Percentiles rank a stretch among this genome's conserved stretches.
Conservation (phyloP, 352 stramenopile species). For the Saprolegnia parasitica region DNA sequence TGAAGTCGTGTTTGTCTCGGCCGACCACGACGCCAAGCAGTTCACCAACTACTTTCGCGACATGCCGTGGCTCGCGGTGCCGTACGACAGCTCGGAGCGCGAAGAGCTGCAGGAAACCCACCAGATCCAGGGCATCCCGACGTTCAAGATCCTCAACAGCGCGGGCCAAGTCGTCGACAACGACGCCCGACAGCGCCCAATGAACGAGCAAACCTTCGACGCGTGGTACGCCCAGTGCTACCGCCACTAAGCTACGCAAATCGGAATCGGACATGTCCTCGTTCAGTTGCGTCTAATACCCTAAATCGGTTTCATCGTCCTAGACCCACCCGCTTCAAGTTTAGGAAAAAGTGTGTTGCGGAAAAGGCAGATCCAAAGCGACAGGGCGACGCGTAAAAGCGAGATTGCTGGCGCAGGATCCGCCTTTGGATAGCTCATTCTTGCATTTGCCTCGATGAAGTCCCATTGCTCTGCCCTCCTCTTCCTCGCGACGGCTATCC, state of each 20-base stretch:
- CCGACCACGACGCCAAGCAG: slow-evolving; percentile 58
- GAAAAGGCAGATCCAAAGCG: too few species aligned
- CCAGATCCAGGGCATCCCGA: slow-evolving; percentile 15
- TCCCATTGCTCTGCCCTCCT: too few species aligned
- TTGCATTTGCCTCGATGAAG: not conserved
- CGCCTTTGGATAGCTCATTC: too few species aligned
- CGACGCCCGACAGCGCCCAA: slow-evolving; percentile 16
- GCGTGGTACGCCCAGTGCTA: slow-evolving; percentile 19
- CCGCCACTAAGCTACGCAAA: slow-evolving; percentile 8
- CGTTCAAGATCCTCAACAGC: slow-evolving; percentile 25
- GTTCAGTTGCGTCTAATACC: too few species aligned
- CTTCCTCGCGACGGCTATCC: too few species aligned
- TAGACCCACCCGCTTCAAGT: too few species aligned
- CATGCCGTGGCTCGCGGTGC: slow-evolving; percentile 92
- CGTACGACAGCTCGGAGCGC: slow-evolving; percentile 36
- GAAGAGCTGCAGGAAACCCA: slow-evolving; percentile 12
- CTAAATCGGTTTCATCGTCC: too few species aligned
- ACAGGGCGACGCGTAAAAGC: too few species aligned
- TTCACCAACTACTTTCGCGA: slow-evolving; percentile 90
- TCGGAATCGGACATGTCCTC: too few species aligned
- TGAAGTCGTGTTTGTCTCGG: slow-evolving; percentile 88
- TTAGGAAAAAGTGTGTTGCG: too few species aligned
- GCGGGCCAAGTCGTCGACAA: slow-evolving; percentile 12
- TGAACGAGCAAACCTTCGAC: slow-evolving; percentile 18
- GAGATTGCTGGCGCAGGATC: too few species aligned